A percentile compares a stretch with the other conserved stretches of the same genome.
phyloP scores from a whole-genome alignment of 164 flowering plant genomes.

The Brasenia schreberi region DNA sequence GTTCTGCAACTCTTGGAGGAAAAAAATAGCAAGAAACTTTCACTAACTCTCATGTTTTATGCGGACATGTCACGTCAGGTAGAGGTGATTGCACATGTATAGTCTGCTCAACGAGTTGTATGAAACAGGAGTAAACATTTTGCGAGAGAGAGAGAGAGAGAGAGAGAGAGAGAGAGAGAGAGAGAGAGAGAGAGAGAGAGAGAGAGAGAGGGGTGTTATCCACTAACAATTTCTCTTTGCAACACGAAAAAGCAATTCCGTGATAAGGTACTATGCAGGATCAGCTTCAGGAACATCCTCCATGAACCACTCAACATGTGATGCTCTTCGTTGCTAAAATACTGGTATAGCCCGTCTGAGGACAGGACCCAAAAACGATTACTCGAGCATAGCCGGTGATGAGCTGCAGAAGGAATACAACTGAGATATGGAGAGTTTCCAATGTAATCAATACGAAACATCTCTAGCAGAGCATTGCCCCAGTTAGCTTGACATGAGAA shows the following conservation, averaged over 20 bases:
- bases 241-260: slow-evolving; percentile 58
- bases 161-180: background rate
- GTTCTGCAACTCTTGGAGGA: no score
- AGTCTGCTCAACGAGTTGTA: background rate
- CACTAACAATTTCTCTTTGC: slow-evolving; percentile 61
- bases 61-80: background rate
- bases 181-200: background rate
- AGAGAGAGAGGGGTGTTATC: background rate
- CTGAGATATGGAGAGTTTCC: slow-evolving; percentile 47
- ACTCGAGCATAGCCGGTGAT: slow-evolving; percentile 45
- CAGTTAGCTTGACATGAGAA: slow-evolving; percentile 37
- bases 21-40: no score
- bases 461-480: slow-evolving; percentile 46
- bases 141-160: background rate
- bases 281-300: slow-evolving; percentile 62
- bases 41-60: no score
- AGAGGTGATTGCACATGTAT: background rate
- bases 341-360: slow-evolving; percentile 70
- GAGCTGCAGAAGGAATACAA: slow-evolving; percentile 37
- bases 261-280: slow-evolving; percentile 61
- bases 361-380: slow-evolving; percentile 59
- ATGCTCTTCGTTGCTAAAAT: slow-evolving; percentile 64
- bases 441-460: slow-evolving; percentile 43
- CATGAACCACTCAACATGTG: slow-evolving; percentile 58
- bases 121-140: background rate